phyloP scores from a whole-genome alignment of 371 early-diverging fungal species.

The Apophysomyces variabilis region DNA sequence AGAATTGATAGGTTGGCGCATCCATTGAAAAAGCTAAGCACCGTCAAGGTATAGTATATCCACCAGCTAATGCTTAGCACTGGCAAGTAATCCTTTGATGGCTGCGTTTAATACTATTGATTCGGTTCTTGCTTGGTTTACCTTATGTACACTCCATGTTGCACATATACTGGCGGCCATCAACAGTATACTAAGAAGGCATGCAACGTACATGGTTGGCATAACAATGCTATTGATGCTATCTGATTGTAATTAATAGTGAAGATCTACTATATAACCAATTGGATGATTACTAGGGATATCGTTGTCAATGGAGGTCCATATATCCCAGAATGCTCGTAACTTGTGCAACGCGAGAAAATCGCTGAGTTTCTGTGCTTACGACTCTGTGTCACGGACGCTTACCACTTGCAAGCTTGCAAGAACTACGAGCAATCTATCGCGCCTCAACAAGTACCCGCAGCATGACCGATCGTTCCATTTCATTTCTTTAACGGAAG shows the following conservation, averaged over 20 bases:
- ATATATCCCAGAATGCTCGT: conserved; percentile 31
- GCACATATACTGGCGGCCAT: conserved; percentile 23
- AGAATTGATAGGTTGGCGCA: conserved; percentile 25
- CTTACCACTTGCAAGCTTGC: conserved; percentile 27
- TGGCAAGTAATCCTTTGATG: conserved; percentile 18
- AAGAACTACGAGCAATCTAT: conserved; percentile 18
- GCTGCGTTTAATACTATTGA: neutral
- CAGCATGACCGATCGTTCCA: neutral
- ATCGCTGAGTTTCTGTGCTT: neutral
- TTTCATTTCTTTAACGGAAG: neutral
- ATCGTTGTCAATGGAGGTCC: conserved; percentile 30
- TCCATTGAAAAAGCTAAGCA: conserved; percentile 28
- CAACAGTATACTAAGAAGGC: conserved; percentile 25
- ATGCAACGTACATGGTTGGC: conserved; percentile 30
- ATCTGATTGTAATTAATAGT: neutral
- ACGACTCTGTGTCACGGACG: neutral
- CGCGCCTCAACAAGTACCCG: conserved; percentile 9
- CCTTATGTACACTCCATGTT: conserved; percentile 31
- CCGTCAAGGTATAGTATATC: conserved; percentile 31
- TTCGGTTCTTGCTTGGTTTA: neutral
- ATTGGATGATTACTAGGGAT: conserved; percentile 24
- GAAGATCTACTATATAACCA: neutral
- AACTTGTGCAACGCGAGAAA: conserved; percentile 13
- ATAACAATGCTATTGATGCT: conserved; percentile 17
- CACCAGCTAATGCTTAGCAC: conserved; percentile 34